Conservation (phyloP, 805 yeast genomes). For the Clavispora santaluciae region DNA sequence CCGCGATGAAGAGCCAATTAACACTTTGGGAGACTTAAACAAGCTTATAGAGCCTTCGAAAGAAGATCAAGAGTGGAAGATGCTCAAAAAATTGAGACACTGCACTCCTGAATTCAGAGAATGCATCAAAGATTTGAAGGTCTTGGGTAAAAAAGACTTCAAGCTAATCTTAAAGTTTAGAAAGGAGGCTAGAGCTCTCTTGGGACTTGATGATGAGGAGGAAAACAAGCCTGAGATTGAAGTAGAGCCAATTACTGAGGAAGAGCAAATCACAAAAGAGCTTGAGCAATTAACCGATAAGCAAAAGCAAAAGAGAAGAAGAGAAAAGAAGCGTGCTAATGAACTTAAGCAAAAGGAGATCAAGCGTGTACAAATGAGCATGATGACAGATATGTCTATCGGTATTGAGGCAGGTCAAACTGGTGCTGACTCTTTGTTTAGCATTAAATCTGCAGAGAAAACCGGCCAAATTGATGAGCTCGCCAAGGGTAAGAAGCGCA, state of each 20-base stretch:
- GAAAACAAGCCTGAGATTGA: constrained; percentile 47
- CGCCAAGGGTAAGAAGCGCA: constrained; percentile 68
- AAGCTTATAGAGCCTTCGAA: constrained; percentile 55
- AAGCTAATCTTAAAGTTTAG: constrained; percentile 83
- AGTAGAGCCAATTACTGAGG: constrained; percentile 74
- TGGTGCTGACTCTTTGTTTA: constrained; percentile 78
- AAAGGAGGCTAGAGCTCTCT: constrained; percentile 70
- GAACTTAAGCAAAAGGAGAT: constrained; percentile 85
- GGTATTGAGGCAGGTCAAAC: constrained; percentile 87
- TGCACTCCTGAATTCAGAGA: constrained; percentile 76
- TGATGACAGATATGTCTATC: constrained; percentile 87
- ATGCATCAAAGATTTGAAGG: constrained; percentile 88
- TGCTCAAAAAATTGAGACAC: constrained; percentile 64
- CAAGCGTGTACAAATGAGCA: constrained; percentile 89
- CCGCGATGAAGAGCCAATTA: constrained; percentile 76
- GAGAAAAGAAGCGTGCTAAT: constrained; percentile 79
- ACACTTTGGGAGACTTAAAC: constrained; percentile 68
- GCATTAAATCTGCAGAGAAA: constrained; percentile 77
- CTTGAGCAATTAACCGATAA: constrained; percentile 66
- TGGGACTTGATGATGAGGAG: constrained; percentile 65
- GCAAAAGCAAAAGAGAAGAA: constrained; percentile 62
- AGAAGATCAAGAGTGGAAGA: constrained; percentile 65
- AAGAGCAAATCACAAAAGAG: constrained; percentile 84
- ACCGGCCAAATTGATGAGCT: constrained; percentile 75
- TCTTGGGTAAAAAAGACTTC: constrained; percentile 91